Evolutionary conservation across 2,329 filamentous ascomycete genomes (phyloP).

Genomic region (Penicillium sp.): DNA sequence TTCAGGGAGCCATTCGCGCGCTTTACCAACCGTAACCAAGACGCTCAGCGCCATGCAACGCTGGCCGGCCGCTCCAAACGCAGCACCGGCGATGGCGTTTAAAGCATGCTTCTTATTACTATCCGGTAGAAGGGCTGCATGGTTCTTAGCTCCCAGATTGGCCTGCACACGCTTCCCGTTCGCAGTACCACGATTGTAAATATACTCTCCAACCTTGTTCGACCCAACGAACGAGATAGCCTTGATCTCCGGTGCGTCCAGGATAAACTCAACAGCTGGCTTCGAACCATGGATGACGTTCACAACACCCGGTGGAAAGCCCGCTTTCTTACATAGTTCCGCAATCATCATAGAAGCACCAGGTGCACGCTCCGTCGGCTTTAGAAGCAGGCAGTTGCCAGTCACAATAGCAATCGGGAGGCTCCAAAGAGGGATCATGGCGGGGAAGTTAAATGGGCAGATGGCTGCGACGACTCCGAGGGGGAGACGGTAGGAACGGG

Average conservation of each 20-base stretch:
- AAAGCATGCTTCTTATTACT: slow-evolving; percentile 3
- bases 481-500: slow-evolving; percentile 59
- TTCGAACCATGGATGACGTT: slow-evolving; percentile 38
- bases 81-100: neutral
- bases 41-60: slow-evolving; percentile 2
- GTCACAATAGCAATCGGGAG: slow-evolving; percentile 26
- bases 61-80: neutral
- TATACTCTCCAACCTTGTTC: slow-evolving; percentile 65
- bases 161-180: slow-evolving; percentile 47
- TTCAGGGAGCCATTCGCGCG: slow-evolving; percentile 59
- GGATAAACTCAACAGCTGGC: slow-evolving; percentile 60
- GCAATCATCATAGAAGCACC: slow-evolving; percentile 60
- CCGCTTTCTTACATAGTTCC: slow-evolving; percentile 56
- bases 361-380: slow-evolving; percentile 60
- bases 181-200: slow-evolving; percentile 58
- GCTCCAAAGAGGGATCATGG: slow-evolving; percentile 5
- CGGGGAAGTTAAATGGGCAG: slow-evolving; percentile 62
- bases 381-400: slow-evolving; percentile 57
- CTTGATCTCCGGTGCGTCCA: slow-evolving; percentile 63
- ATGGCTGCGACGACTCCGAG: slow-evolving; percentile 61
- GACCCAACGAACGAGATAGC: slow-evolving; percentile 64
- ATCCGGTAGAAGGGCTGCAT: neutral
- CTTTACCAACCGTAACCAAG: slow-evolving; percentile 49
- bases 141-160: slow-evolving; percentile 1
- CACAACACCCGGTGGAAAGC: slow-evolving; percentile 30